A percentile compares a stretch with the other conserved stretches of the same genome.
These are phyloP conservation scores for Geotrichum klebahnii DNA, from an alignment of 1,139 yeast genomes.

Conservation along the genomic window DNA sequence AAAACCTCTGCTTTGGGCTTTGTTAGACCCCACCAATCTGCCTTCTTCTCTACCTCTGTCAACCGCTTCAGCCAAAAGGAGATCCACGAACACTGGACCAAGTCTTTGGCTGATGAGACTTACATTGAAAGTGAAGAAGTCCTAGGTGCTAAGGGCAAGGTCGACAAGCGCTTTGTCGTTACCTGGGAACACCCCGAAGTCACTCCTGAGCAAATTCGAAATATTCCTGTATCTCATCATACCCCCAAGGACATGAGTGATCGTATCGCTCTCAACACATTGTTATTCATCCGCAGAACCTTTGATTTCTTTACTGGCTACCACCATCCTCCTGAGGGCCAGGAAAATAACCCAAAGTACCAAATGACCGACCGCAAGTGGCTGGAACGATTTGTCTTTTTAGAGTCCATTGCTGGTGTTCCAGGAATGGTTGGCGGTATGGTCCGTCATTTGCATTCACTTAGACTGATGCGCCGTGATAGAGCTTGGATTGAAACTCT, in stretches of 20 bases:
- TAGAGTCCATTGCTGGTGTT: slow-evolving; percentile 73
- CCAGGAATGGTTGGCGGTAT: slow-evolving; percentile 78
- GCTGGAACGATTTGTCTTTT: slow-evolving; percentile 63
- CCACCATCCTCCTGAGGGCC: slow-evolving; percentile 46
- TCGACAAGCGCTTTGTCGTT: slow-evolving; percentile 18
- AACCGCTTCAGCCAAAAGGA: slow-evolving; percentile 9
- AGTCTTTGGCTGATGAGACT: slow-evolving; percentile 15
- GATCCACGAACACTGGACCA: slow-evolving; percentile 17
- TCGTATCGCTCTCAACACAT: slow-evolving; percentile 49
- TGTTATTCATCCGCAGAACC: slow-evolving; percentile 45
- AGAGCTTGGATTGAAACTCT: slow-evolving; percentile 75
- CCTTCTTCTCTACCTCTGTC: background rate
- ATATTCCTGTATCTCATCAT: slow-evolving; percentile 52
- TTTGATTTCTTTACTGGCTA: slow-evolving; percentile 69
- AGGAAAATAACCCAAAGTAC: slow-evolving; percentile 47
- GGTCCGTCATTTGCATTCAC: slow-evolving; percentile 59
- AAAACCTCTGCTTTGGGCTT: background rate
- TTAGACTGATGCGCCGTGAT: slow-evolving; percentile 59
- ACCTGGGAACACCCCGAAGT: slow-evolving; percentile 22
- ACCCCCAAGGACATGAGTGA: slow-evolving; percentile 50
- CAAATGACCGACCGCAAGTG: slow-evolving; percentile 62
- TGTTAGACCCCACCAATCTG: background rate
- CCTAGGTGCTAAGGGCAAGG: background rate
- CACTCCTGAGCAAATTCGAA: slow-evolving; percentile 3
- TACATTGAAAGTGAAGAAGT: slow-evolving; percentile 1